These are phyloP conservation scores for Incumbomyces delicatus DNA, from an alignment of 2,329 filamentous ascomycete species.

Conservation along the genomic window DNA sequence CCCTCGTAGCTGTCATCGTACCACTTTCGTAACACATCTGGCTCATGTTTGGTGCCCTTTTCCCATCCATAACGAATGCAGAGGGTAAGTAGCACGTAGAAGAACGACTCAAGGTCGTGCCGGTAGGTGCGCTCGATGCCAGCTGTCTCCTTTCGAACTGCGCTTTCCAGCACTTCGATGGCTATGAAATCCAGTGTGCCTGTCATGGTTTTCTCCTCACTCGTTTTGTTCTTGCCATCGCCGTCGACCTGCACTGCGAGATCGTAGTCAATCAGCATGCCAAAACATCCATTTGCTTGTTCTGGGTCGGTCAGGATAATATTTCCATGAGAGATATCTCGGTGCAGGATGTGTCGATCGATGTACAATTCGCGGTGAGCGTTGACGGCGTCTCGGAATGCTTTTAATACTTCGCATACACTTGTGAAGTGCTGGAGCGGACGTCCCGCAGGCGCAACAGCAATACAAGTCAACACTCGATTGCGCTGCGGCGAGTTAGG, in stretches of 20 bases:
- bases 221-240: not conserved
- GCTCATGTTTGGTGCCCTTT: not conserved
- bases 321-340: conserved; percentile 30
- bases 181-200: too few species aligned
- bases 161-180: not conserved
- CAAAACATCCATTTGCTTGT: conserved; percentile 8
- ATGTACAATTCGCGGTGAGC: conserved; percentile 28
- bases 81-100: too few species aligned
- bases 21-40: not conserved
- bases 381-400: conserved; percentile 28
- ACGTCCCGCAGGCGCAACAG: conserved; percentile 24
- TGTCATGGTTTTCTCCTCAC: not conserved
- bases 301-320: conserved; percentile 27
- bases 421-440: conserved; percentile 23
- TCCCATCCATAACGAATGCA: not conserved
- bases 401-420: conserved; percentile 26
- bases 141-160: too few species aligned
- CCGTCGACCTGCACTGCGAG: conserved; percentile 22
- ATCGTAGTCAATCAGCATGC: conserved; percentile 29
- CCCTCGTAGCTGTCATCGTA: not conserved
- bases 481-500: conserved; percentile 19
- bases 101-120: too few species aligned
- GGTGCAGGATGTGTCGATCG: conserved; percentile 29
- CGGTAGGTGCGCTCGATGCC: conserved; percentile 1
- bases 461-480: conserved; percentile 23